Base-by-base conservation (phyloP, 345 rosid genomes). In the Pugionium dolabratum region DNA sequence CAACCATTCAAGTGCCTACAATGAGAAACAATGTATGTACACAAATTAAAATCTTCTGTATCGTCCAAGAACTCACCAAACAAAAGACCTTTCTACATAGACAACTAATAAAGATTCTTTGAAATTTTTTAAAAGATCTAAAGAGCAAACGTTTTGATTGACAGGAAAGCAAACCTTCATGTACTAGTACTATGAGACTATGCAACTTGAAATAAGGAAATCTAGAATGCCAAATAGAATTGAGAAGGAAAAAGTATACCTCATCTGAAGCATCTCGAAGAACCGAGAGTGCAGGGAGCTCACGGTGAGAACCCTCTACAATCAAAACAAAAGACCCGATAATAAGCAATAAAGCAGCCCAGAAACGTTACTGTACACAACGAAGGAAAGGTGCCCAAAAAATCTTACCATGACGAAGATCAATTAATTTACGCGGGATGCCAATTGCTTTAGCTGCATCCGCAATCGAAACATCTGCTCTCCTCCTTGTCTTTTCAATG, bases 261-360 rank as follows among this genome's bases (percentile, higher is more conserved):
- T 85, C 80, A 63, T 75, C 63, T 10, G 99, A 80, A 64, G 89
- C 84, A 74, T 84, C 86, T 9, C 91, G 88, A 66, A 85, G 85
- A 46, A 94, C 76, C 8, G 80, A 79, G 35, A 86, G 88, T n/a
- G 97, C 67, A 54, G 95, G 96, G 9, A 90, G 87, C 63, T 86
- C 90, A 64, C 92, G 92, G 70, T 86, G 97, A 71, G 94, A 90
- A 64, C 91, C 86, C 87, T 93, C 98, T 88, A 66, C 74, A 76
- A 75, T 67, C 4, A 67, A 54, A 57, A 50, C 2, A 67, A 25
- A 8, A 39, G 53, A 51, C 52, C 26, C 31, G 52, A 73, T 9
- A 32, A 54, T 27, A 36, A 52, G 52, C 18, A 42, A 65, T 36
- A 28, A 9, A 35, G 48, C 42, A 57, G 47, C 48, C 59, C 8